Evolutionary conservation across 352 stramenopile genomes (phyloP).

Genomic region (Phytophthora citrophthora): DNA sequence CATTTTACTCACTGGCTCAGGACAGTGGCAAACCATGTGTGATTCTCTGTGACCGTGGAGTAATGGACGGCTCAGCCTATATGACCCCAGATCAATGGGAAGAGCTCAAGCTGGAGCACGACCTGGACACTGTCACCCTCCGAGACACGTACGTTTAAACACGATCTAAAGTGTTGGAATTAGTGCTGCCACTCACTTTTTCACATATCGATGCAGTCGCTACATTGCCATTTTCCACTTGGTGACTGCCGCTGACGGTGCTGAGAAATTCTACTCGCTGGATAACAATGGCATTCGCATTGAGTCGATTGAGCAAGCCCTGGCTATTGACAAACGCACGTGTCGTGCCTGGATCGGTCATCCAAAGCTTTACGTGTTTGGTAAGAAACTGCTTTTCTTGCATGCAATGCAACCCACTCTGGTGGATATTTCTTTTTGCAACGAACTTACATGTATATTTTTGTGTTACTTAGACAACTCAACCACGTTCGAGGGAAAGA

Average conservation of each 20-base stretch:
- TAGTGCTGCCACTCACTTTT: neutral
- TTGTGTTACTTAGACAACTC: slow-evolving; percentile 66
- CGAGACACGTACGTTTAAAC: slow-evolving; percentile 68
- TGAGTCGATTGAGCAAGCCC: slow-evolving; percentile 93
- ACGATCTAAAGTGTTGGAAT: neutral
- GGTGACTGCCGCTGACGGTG: slow-evolving; percentile 93
- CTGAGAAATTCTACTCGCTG: slow-evolving; percentile 95
- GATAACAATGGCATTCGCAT: slow-evolving; percentile 97
- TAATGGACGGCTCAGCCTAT: slow-evolving; percentile 97
- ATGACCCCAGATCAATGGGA: slow-evolving; percentile 92
- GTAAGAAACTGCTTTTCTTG: slow-evolving; percentile 30
- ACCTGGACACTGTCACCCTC: slow-evolving; percentile 86
- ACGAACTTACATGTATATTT: slow-evolving; percentile 4
- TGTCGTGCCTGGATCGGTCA: slow-evolving; percentile 85
- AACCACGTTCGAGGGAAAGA: slow-evolving; percentile 86
- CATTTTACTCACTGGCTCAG: slow-evolving; percentile 83
- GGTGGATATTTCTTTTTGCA: neutral
- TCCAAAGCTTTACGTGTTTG: slow-evolving; percentile 86
- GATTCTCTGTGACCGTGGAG: slow-evolving; percentile 95
- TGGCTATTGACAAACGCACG: slow-evolving; percentile 85
- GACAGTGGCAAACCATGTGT: slow-evolving; percentile 88
- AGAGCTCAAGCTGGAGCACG: slow-evolving; percentile 77
- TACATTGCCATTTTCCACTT: slow-evolving; percentile 92
- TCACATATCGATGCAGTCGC: slow-evolving; percentile 40
- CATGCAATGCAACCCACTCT: neutral